Evolutionary conservation across 2,329 filamentous ascomycete species (phyloP).

Genomic region (Penicillium hordei): DNA sequence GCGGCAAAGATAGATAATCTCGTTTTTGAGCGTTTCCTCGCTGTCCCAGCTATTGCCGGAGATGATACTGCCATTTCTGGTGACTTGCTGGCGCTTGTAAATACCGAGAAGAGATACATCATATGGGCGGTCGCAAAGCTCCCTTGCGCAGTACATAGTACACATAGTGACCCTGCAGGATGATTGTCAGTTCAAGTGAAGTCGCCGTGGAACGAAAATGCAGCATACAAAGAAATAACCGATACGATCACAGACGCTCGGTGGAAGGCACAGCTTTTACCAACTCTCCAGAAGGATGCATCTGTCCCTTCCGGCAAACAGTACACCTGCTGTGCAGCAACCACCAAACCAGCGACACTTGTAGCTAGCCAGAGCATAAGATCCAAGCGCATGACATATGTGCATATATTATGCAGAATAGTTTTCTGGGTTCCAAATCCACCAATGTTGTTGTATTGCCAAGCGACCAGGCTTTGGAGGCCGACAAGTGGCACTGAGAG

Average conservation of each 20-base stretch:
- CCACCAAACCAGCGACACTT: constrained; percentile 38
- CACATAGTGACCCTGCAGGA: constrained; percentile 34
- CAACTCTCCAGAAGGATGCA: constrained; percentile 36
- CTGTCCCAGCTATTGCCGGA: constrained; percentile 39
- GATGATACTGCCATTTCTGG: constrained; percentile 32
- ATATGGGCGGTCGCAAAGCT: constrained; percentile 40
- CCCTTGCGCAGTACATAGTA: constrained; percentile 39
- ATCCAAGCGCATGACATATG: constrained; percentile 37
- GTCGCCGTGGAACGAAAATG: neutral
- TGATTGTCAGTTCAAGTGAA: constrained; percentile 3
- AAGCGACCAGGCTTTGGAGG: constrained; percentile 41
- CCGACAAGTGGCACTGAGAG: constrained; percentile 38
- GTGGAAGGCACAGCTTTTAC: constrained; percentile 40
- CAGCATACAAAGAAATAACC: constrained; percentile 38
- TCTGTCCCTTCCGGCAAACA: constrained; percentile 32
- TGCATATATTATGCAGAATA: constrained; percentile 35
- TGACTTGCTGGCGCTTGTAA: constrained; percentile 26
- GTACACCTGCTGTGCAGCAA: constrained; percentile 37
- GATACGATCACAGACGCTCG: constrained; percentile 35
- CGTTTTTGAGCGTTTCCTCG: constrained; percentile 38
- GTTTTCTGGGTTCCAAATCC: constrained; percentile 34
- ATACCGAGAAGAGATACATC: constrained; percentile 40
- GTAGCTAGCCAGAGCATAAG: constrained; percentile 41
- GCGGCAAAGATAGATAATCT: constrained; percentile 40
- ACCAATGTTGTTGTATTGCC: constrained; percentile 37